phyloP scores from a whole-genome alignment of 2,329 filamentous ascomycete genomes.

The Colletotrichum zoysiae region DNA sequence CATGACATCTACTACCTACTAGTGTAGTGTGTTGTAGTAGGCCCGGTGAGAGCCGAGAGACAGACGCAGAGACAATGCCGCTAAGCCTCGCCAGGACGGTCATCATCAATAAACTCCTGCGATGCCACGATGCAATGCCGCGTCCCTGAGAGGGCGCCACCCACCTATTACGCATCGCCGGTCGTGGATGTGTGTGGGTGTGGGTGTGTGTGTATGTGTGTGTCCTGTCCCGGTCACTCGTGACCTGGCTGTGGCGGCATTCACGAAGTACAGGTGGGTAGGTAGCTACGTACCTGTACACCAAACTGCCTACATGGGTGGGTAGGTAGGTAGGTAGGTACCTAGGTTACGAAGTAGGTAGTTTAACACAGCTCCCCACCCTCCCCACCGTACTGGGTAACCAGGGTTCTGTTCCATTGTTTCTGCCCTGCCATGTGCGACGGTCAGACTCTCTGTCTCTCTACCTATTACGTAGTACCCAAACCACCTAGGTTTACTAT shows the following conservation, averaged over 20 bases:
- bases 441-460: neutral
- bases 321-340: no score
- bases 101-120: slow-evolving; percentile 2
- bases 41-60: slow-evolving; percentile 32
- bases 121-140: slow-evolving; percentile 10
- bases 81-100: slow-evolving; percentile 6
- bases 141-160: neutral
- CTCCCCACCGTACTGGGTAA: neutral
- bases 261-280: no score
- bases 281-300: no score
- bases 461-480: no score
- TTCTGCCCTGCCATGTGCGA: slow-evolving; percentile 5
- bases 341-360: no score
- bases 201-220: neutral
- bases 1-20: neutral
- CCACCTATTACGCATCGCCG: neutral
- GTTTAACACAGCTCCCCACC: neutral
- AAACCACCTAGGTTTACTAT: neutral
- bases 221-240: slow-evolving; percentile 1
- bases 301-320: neutral
- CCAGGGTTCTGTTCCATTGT: slow-evolving; percentile 7
- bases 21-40: neutral
- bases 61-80: neutral
- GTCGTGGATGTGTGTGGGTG: neutral
- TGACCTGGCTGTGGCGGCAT: neutral